Conservation (phyloP, 768 basidiomycete genomes). For the Gelatoporia subvermispora region DNA sequence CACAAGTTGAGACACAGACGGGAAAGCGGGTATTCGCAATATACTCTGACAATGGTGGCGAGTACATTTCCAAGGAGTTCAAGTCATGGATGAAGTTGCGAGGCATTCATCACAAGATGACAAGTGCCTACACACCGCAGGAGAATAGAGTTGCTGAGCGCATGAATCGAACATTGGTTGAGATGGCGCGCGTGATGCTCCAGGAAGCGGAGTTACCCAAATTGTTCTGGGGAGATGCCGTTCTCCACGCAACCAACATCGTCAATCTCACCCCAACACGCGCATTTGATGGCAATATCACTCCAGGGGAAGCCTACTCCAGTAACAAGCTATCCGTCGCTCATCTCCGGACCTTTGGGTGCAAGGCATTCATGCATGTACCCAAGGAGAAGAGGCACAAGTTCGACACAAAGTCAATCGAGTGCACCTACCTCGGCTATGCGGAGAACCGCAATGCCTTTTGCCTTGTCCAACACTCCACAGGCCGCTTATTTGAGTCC, state of each 20-base stretch:
- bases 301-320: slow-evolving; percentile 9
- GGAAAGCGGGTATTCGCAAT: slow-evolving; percentile 1
- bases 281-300: slow-evolving; percentile 5
- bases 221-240: slow-evolving; percentile 10
- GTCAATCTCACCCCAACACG: slow-evolving; percentile 8
- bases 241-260: slow-evolving; percentile 7
- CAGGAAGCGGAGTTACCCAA: slow-evolving; percentile 10
- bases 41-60: slow-evolving; percentile 3
- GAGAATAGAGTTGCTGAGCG: slow-evolving; percentile 36
- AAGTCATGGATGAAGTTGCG: background rate
- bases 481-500: background rate
- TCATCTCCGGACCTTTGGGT: slow-evolving; percentile 21
- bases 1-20: background rate
- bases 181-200: slow-evolving; percentile 10
- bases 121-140: slow-evolving; percentile 5
- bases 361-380: slow-evolving; percentile 15
- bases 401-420: slow-evolving; percentile 3
- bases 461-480: background rate
- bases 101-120: slow-evolving; percentile 14
- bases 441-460: slow-evolving; percentile 15
- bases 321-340: slow-evolving; percentile 9
- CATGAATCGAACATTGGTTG: slow-evolving; percentile 24
- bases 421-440: slow-evolving; percentile 20
- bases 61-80: slow-evolving; percentile 3
- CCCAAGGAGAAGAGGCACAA: slow-evolving; percentile 14